Percentiles rank a stretch among this genome's conserved stretches.
Evolutionary conservation across 495 filamentous ascomycete genomes (phyloP).

Genomic region (Niebla homalea): DNA sequence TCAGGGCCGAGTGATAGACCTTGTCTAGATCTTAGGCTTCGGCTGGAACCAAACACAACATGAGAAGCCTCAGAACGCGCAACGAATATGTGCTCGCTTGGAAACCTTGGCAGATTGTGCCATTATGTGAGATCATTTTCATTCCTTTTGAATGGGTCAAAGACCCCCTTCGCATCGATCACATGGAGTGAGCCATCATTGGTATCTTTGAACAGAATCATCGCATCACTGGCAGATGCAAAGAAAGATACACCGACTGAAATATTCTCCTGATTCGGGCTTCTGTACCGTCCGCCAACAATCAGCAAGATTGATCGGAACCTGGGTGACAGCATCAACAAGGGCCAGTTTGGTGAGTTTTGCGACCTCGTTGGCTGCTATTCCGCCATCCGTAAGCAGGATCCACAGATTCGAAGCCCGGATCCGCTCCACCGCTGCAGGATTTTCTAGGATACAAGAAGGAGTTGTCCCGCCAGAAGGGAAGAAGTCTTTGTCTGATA

Average conservation of each 20-base stretch:
- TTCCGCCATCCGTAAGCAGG: slow-evolving; percentile 21
- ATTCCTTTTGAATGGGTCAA: slow-evolving; percentile 14
- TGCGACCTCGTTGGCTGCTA: slow-evolving; percentile 6
- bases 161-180: slow-evolving; percentile 26
- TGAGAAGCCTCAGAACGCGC: no score
- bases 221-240: slow-evolving; percentile 21
- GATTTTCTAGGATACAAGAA: slow-evolving; percentile 3
- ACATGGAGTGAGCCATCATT: slow-evolving; percentile 16
- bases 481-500: not conserved
- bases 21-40: not conserved
- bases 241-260: slow-evolving; percentile 28
- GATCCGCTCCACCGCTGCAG: not conserved
- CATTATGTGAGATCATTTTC: slow-evolving; percentile 8
- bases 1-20: slow-evolving; percentile 5
- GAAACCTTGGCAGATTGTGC: slow-evolving; percentile 16
- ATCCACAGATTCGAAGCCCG: slow-evolving; percentile 18
- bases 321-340: slow-evolving; percentile 11
- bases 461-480: slow-evolving; percentile 7
- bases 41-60: not conserved
- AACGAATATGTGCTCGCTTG: no score
- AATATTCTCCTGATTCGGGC: slow-evolving; percentile 21
- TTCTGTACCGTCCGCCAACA: slow-evolving; percentile 1
- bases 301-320: slow-evolving; percentile 21
- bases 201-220: slow-evolving; percentile 23
- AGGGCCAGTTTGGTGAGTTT: slow-evolving; percentile 13